phyloP scores from a whole-genome alignment of 2,329 filamentous ascomycete species.

The Trematosphaeria pertusa region DNA sequence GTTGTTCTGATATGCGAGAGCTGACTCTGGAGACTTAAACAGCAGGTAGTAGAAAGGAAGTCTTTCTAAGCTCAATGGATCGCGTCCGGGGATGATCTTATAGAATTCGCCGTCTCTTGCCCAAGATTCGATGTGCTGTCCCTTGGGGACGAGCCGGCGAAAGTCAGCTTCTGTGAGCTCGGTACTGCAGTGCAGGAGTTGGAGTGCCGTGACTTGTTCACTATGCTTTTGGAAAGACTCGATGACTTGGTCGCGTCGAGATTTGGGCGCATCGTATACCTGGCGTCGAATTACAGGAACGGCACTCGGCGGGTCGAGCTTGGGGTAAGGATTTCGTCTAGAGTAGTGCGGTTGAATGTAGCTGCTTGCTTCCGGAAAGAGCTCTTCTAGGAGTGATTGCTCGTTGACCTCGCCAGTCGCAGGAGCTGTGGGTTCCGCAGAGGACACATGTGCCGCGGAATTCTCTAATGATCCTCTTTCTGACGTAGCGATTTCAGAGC shows the following conservation, averaged over 20 bases:
- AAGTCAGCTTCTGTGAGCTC: constrained; percentile 73
- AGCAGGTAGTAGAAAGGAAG: constrained; percentile 72
- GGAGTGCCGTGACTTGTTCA: constrained; percentile 54
- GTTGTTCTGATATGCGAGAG: constrained; percentile 66
- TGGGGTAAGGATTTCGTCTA: constrained; percentile 32
- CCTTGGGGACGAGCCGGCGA: constrained; percentile 68
- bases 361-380: constrained; percentile 60
- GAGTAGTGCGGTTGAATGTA: constrained; percentile 22
- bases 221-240: constrained; percentile 30
- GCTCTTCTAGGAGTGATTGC: constrained; percentile 55
- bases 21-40: constrained; percentile 67
- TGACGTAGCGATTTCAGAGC: neutral
- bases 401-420: constrained; percentile 21
- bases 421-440: constrained; percentile 5
- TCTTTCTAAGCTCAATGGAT: constrained; percentile 68
- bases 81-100: constrained; percentile 69
- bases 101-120: constrained; percentile 62
- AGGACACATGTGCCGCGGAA: neutral
- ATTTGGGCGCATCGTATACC: constrained; percentile 7
- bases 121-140: constrained; percentile 72
- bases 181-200: constrained; percentile 59
- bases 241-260: constrained; percentile 25
- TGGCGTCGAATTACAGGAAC: constrained; percentile 17
- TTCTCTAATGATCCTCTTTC: neutral
- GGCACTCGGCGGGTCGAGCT: constrained; percentile 32